Conservation (phyloP, 441 rosid species). For the Macaranga tanarius region DNA sequence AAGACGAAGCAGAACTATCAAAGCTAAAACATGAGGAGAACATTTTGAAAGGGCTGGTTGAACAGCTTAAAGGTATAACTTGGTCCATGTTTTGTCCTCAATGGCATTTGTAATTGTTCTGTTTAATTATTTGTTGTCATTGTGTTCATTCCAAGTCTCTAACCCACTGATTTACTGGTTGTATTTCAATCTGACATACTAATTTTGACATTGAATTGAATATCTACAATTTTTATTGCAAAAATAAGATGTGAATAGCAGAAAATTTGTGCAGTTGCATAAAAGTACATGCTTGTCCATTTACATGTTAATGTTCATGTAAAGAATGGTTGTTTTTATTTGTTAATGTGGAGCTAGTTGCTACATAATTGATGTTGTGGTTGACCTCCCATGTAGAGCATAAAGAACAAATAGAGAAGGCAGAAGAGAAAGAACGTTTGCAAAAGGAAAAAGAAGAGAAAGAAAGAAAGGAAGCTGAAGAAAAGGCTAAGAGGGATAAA, state of each 20-base stretch:
- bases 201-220: background rate
- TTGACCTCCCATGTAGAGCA: constrained; percentile 41
- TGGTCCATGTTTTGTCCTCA: background rate
- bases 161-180: background rate
- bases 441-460: constrained; percentile 84
- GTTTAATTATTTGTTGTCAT: background rate
- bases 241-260: constrained; percentile 10
- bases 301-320: background rate
- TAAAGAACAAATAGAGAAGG: constrained; percentile 88
- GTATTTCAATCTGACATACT: background rate
- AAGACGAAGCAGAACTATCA: constrained; percentile 71
- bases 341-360: background rate
- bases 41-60: constrained; percentile 68
- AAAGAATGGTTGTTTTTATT: background rate
- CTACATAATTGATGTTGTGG: background rate
- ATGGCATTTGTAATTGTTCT: background rate
- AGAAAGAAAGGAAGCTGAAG: constrained; percentile 72
- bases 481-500: constrained; percentile 37
- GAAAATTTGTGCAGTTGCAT: background rate
- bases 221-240: background rate
- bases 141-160: background rate
- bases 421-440: constrained; percentile 78
- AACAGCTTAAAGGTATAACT: constrained; percentile 74
- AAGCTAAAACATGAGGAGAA: constrained; percentile 73
- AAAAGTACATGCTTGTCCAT: background rate